A percentile compares a stretch with the other conserved stretches of the same genome.
Evolutionary conservation across 495 filamentous ascomycete species (phyloP).

Genomic region (Monascus purpureus): DNA sequence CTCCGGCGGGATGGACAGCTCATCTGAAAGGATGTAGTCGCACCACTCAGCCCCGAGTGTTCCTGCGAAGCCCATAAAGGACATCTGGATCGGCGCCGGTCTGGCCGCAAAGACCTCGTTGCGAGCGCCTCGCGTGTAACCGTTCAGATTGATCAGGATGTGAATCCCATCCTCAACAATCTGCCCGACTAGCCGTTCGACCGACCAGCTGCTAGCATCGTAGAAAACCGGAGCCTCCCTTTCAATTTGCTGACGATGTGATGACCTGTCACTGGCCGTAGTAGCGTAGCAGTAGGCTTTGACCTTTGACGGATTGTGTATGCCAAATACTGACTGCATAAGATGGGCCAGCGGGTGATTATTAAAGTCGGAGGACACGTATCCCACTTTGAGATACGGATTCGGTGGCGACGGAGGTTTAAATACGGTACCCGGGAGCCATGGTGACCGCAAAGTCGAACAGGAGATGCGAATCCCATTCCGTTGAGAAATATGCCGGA

Average conservation of each 20-base stretch:
- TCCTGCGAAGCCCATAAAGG: slow-evolving; percentile 98
- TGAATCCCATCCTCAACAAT: slow-evolving; percentile 91
- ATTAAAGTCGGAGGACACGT: slow-evolving; percentile 97
- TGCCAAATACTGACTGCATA: slow-evolving; percentile 97
- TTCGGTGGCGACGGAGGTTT: slow-evolving; percentile 69
- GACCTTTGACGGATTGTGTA: slow-evolving; percentile 60
- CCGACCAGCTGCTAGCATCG: slow-evolving; percentile 76
- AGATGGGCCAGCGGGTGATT: slow-evolving; percentile 94
- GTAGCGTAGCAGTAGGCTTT: slow-evolving; percentile 96
- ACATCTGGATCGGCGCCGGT: slow-evolving; percentile 96
- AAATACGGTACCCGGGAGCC: slow-evolving; percentile 73
- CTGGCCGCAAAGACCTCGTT: slow-evolving; percentile 96
- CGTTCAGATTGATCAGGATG: slow-evolving; percentile 93
- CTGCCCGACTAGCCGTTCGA: slow-evolving; percentile 74
- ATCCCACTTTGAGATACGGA: slow-evolving; percentile 79
- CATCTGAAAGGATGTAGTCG: slow-evolving; percentile 89
- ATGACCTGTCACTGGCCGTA: slow-evolving; percentile 77
- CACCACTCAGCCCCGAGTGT: slow-evolving; percentile 97
- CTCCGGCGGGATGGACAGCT: slow-evolving; percentile 67
- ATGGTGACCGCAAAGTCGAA: slow-evolving; percentile 70
- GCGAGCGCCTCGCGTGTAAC: slow-evolving; percentile 90
- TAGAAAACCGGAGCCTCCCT: slow-evolving; percentile 83
- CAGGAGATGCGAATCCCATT: slow-evolving; percentile 90
- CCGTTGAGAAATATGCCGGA: slow-evolving; percentile 87
- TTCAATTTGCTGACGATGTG: slow-evolving; percentile 90